A percentile compares a stretch with the other conserved stretches of the same genome.
phyloP scores from a whole-genome alignment of 495 filamentous ascomycete genomes.

The Penicillium parvum region DNA sequence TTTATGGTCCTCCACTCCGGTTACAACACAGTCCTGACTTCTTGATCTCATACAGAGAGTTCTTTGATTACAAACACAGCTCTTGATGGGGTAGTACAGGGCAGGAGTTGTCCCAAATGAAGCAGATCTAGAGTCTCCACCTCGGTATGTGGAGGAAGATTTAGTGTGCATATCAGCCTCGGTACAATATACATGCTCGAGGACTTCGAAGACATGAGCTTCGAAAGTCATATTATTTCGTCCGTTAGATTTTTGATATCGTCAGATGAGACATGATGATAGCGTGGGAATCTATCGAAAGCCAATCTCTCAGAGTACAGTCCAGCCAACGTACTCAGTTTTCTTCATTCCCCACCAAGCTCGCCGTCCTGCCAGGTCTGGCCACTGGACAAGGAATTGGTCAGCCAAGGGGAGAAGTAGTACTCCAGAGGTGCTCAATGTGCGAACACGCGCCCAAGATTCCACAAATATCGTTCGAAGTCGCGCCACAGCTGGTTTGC shows the following conservation, averaged over 20 bases:
- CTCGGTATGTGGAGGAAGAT: conserved; percentile 13
- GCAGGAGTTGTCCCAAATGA: not conserved
- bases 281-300: too few species aligned
- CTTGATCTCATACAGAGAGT: too few species aligned
- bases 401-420: conserved; percentile 63
- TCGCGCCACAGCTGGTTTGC: conserved; percentile 28
- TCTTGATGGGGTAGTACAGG: not conserved
- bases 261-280: too few species aligned
- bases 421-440: conserved; percentile 74
- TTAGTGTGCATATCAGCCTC: not conserved
- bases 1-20: not conserved
- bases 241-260: too few species aligned
- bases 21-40: too few species aligned
- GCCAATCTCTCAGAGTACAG: too few species aligned
- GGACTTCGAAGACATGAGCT: too few species aligned
- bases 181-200: not conserved
- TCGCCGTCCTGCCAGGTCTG: conserved; percentile 44
- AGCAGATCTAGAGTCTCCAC: conserved; percentile 2
- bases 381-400: conserved; percentile 74
- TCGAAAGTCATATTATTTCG: too few species aligned
- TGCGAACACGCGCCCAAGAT: conserved; percentile 79
- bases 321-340: conserved; percentile 42
- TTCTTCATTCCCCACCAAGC: conserved; percentile 41
- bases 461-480: conserved; percentile 81
- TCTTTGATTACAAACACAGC: not conserved